Conservation (phyloP, 169 alveolate genomes). For the Plasmodium berghei region DNA sequence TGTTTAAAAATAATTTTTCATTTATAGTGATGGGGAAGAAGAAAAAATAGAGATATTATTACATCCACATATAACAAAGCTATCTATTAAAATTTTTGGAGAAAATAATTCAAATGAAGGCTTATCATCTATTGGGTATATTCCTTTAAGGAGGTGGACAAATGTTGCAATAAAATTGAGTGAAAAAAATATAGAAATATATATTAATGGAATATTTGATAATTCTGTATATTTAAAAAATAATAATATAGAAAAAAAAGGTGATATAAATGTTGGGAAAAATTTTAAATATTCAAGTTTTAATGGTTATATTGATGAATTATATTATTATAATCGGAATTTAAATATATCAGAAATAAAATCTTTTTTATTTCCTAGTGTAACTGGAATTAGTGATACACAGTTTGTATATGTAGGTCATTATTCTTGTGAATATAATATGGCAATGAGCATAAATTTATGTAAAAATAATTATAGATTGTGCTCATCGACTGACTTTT, state of each 20-base stretch:
- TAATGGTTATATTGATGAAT: slow-evolving; percentile 57
- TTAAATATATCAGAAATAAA: slow-evolving; percentile 33
- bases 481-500: slow-evolving; percentile 82
- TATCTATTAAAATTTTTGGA: slow-evolving; percentile 27
- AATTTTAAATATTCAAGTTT: slow-evolving; percentile 39
- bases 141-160: slow-evolving; percentile 68
- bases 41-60: slow-evolving; percentile 38
- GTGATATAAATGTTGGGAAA: slow-evolving; percentile 46
- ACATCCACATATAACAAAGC: slow-evolving; percentile 31
- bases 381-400: slow-evolving; percentile 57
- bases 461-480: slow-evolving; percentile 79
- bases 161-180: slow-evolving; percentile 29
- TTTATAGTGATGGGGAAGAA: slow-evolving; percentile 30
- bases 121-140: slow-evolving; percentile 42
- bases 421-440: slow-evolving; percentile 75
- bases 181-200: slow-evolving; percentile 11
- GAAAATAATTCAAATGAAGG: slow-evolving; percentile 45
- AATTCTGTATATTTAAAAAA: slow-evolving; percentile 39
- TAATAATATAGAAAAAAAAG: slow-evolving; percentile 11
- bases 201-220: slow-evolving; percentile 46
- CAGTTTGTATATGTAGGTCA: slow-evolving; percentile 76
- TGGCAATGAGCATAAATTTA: slow-evolving; percentile 76
- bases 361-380: slow-evolving; percentile 32
- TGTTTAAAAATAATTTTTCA: neutral
- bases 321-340: slow-evolving; percentile 34